Evolutionary conservation across 73 alveolate species (phyloP).

Genomic region (Tetrahymena malaccensis): DNA sequence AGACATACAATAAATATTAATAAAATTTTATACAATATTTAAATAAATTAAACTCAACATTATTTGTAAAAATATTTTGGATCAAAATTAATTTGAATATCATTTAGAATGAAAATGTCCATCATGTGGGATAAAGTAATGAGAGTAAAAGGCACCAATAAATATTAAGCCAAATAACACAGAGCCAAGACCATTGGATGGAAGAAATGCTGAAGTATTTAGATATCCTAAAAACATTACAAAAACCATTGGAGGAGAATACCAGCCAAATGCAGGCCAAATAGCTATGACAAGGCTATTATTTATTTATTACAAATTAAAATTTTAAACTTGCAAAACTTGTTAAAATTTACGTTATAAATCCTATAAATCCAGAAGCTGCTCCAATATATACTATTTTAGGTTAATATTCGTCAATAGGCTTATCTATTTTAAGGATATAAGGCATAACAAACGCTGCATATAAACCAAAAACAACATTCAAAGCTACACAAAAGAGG

Average conservation of each 20-base stretch:
- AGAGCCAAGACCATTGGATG: conserved; percentile 20
- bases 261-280: conserved; percentile 47
- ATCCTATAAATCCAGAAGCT: neutral
- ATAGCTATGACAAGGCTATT: conserved; percentile 24
- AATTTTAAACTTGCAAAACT: neutral
- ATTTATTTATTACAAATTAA: neutral
- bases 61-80: no score
- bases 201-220: conserved; percentile 24
- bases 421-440: neutral
- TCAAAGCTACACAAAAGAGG: neutral
- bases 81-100: neutral
- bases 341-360: neutral
- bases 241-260: conserved; percentile 15
- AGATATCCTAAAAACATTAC: conserved; percentile 28
- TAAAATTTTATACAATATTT: no score
- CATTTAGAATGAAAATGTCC: conserved; percentile 16
- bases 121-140: conserved; percentile 26
- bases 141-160: conserved; percentile 30
- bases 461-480: neutral
- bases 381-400: neutral
- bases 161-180: conserved; percentile 19
- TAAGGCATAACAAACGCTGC: neutral
- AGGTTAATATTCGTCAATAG: neutral
- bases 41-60: no score
- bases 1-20: no score